Evolutionary conservation across 2,329 filamentous ascomycete species (phyloP).

Genomic region (Alternaria novae-zelandiae): DNA sequence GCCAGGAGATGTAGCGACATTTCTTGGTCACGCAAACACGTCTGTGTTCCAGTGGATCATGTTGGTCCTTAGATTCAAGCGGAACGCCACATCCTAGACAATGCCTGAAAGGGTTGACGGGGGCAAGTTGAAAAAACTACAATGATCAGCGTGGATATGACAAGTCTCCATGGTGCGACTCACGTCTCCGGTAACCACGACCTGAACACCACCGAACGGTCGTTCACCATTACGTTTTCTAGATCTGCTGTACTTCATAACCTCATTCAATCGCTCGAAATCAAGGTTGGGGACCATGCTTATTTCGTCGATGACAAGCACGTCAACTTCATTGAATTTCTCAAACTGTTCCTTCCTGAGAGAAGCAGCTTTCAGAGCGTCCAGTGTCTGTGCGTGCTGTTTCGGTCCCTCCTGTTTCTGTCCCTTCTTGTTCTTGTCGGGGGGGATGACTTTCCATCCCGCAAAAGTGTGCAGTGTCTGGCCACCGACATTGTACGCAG

Average conservation of each 20-base stretch:
- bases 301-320: conserved; percentile 70
- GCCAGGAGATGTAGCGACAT: conserved; percentile 42
- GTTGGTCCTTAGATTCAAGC: conserved; percentile 15
- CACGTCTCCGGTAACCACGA: conserved; percentile 63
- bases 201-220: conserved; percentile 58
- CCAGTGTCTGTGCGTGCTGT: no score
- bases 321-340: conserved; percentile 55
- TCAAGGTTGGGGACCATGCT: conserved; percentile 67
- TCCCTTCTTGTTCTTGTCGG: no score
- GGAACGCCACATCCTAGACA: conserved; percentile 59
- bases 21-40: no score
- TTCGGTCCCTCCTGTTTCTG: no score
- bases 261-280: conserved; percentile 57
- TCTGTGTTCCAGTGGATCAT: no score
- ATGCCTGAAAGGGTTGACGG: conserved; percentile 62
- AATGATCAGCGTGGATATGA: no score
- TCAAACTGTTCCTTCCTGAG: conserved; percentile 44
- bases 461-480: no score
- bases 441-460: no score
- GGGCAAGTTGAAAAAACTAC: conserved; percentile 54
- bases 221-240: no score
- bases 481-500: no score
- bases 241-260: conserved; percentile 50
- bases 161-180: no score
- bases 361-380: conserved; percentile 34